Conservation (phyloP, 1,284 basidiomycete genomes). For the Peniophora sp. region DNA sequence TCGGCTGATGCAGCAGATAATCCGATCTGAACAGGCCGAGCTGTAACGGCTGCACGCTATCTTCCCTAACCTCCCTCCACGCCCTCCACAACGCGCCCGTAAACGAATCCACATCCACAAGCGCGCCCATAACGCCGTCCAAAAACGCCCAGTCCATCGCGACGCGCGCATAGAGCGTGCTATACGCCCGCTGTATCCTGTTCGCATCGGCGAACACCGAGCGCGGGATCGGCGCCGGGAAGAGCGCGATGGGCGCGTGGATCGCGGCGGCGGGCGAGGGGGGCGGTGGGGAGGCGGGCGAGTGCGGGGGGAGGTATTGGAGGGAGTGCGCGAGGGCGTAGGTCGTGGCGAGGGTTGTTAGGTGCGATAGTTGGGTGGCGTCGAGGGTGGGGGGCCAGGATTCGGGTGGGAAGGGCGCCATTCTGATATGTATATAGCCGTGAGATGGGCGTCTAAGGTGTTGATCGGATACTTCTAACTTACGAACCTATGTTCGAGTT, state of each 20-base stretch:
- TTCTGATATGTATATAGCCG: background rate
- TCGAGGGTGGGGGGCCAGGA: constrained; percentile 73
- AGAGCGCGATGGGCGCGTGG: constrained; percentile 83
- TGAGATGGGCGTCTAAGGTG: too few species aligned
- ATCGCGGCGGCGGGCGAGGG: constrained; percentile 63
- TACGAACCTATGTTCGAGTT: too few species aligned
- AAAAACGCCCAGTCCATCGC: constrained; percentile 79
- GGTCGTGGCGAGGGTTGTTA: constrained; percentile 67
- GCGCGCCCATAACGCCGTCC: constrained; percentile 76
- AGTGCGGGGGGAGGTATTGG: constrained; percentile 62
- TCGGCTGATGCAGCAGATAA: constrained; percentile 77
- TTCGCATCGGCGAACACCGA: constrained; percentile 62
- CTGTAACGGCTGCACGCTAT: constrained; percentile 64
- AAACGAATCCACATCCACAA: constrained; percentile 83
- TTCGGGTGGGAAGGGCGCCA: background rate
- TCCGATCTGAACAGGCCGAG: constrained; percentile 95
- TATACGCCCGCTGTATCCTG: constrained; percentile 72
- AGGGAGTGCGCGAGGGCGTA: constrained; percentile 84
- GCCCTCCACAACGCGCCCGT: constrained; percentile 80
- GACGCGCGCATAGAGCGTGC: constrained; percentile 79
- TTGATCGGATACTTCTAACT: too few species aligned
- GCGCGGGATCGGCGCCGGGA: constrained; percentile 85
- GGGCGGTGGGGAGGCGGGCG: constrained; percentile 30
- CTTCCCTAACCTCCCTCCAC: constrained; percentile 71
- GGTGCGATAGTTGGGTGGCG: constrained; percentile 43